These are phyloP conservation scores for Rhazya stricta DNA, from an alignment of 257 asterid species.

Conservation along the genomic window DNA sequence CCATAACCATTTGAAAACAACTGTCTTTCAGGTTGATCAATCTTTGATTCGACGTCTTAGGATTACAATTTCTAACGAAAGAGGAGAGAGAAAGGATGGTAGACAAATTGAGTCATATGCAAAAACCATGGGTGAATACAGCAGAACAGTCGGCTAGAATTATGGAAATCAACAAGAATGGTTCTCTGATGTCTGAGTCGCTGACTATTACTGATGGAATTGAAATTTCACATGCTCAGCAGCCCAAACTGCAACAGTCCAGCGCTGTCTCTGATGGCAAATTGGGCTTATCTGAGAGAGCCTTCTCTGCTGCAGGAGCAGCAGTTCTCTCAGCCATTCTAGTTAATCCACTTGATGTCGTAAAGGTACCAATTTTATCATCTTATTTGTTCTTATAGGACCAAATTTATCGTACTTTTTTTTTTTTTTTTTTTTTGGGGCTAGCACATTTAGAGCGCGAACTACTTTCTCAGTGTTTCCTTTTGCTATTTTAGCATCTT, in stretches of 20 bases:
- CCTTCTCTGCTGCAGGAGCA: slow-evolving; percentile 89
- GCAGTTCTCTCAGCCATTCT: slow-evolving; percentile 82
- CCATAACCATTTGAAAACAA: background rate
- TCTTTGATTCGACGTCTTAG: slow-evolving; percentile 16
- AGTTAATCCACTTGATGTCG: slow-evolving; percentile 91
- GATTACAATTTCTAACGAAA: background rate
- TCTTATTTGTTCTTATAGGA: background rate
- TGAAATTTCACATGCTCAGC: slow-evolving; percentile 31
- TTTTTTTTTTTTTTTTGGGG: background rate
- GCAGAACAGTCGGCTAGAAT: slow-evolving; percentile 37
- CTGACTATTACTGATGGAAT: slow-evolving; percentile 30
- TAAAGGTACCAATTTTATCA: slow-evolving; percentile 44
- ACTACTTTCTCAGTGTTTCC: background rate
- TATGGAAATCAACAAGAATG: slow-evolving; percentile 24
- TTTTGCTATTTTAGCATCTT: background rate
- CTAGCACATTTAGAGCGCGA: background rate
- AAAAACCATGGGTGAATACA: slow-evolving; percentile 42
- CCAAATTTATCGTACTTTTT: background rate
- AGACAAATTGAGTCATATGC: slow-evolving; percentile 40
- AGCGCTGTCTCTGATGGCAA: slow-evolving; percentile 25
- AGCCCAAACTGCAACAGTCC: slow-evolving; percentile 17
- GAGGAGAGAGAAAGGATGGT: slow-evolving; percentile 32
- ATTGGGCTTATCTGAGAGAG: slow-evolving; percentile 54
- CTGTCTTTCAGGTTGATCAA: slow-evolving; percentile 31
- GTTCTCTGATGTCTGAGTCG: slow-evolving; percentile 52